Evolutionary conservation across 2,329 filamentous ascomycete genomes (phyloP).

Genomic region (Hypoxylon sp.): DNA sequence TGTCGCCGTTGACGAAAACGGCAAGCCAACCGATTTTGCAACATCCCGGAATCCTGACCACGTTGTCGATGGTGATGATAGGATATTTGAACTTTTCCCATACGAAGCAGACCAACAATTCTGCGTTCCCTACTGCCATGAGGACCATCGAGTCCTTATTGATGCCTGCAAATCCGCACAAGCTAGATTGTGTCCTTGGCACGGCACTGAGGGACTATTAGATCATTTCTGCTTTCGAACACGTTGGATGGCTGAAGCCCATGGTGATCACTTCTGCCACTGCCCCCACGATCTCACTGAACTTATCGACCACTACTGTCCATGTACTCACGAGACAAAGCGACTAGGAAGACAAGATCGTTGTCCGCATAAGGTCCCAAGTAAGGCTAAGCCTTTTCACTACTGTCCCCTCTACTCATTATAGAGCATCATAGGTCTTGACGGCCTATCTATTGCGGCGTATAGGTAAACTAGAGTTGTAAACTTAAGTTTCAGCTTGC

Average conservation of each 20-base stretch:
- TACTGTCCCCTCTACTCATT: constrained; percentile 17
- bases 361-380: constrained; percentile 12
- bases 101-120: constrained; percentile 16
- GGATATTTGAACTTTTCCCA: constrained; percentile 32
- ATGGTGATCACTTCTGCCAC: constrained; percentile 34
- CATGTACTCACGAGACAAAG: constrained; percentile 15
- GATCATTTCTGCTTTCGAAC: constrained; percentile 30
- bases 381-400: constrained; percentile 6
- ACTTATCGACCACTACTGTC: constrained; percentile 39
- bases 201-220: constrained; percentile 18
- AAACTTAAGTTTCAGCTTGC: not conserved
- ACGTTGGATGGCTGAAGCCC: constrained; percentile 24
- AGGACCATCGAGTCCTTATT: not conserved
- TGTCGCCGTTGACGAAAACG: constrained; percentile 21
- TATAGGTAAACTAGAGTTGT: not conserved
- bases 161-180: constrained; percentile 12
- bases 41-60: constrained; percentile 2
- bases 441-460: not conserved
- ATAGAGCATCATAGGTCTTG: not conserved
- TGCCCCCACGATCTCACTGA: constrained; percentile 20
- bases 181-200: constrained; percentile 14
- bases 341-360: not conserved
- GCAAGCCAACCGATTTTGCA: constrained; percentile 24
- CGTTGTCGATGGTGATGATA: constrained; percentile 25
- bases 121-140: constrained; percentile 38